Evolutionary conservation across 176 grass and related monocot genomes (phyloP).

Genomic region (Oryza meridionalis): DNA sequence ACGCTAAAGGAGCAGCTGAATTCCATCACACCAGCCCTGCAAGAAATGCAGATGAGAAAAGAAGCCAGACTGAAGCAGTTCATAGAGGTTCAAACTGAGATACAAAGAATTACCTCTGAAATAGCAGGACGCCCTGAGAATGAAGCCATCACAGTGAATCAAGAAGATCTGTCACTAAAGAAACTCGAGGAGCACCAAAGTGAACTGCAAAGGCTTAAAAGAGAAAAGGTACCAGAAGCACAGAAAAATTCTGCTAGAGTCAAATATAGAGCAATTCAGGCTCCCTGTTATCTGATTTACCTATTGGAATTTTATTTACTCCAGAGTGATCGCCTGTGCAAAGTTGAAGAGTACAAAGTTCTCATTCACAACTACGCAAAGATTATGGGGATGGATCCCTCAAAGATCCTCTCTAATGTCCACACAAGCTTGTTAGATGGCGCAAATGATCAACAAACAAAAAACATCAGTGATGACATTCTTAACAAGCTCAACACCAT

Average conservation of each 20-base stretch:
- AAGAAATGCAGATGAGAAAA: slow-evolving; percentile 95
- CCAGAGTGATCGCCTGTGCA: slow-evolving; percentile 81
- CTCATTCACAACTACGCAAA: slow-evolving; percentile 66
- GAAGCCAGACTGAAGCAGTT: slow-evolving; percentile 81
- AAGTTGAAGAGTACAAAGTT: slow-evolving; percentile 82
- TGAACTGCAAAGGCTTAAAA: slow-evolving; percentile 75
- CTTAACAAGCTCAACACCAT: slow-evolving; percentile 72
- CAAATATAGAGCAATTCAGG: background rate
- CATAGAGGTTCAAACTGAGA: slow-evolving; percentile 75
- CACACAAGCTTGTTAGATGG: slow-evolving; percentile 74
- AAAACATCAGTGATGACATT: slow-evolving; percentile 87
- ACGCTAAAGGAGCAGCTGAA: slow-evolving; percentile 93
- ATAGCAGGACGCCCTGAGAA: slow-evolving; percentile 56
- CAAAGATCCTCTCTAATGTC: slow-evolving; percentile 67
- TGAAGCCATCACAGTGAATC: slow-evolving; percentile 64
- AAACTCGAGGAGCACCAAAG: slow-evolving; percentile 83
- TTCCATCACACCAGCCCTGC: slow-evolving; percentile 87
- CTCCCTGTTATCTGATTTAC: background rate
- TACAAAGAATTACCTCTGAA: slow-evolving; percentile 79
- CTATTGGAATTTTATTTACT: slow-evolving; percentile 30
- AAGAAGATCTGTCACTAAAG: slow-evolving; percentile 87
- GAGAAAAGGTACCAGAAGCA: slow-evolving; percentile 74
- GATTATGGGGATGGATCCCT: slow-evolving; percentile 91
- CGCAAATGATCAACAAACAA: slow-evolving; percentile 63
- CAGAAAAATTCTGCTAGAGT: background rate